Conservation (phyloP, 2,329 filamentous ascomycete species). For the Pseudogymnoascus sp. region DNA sequence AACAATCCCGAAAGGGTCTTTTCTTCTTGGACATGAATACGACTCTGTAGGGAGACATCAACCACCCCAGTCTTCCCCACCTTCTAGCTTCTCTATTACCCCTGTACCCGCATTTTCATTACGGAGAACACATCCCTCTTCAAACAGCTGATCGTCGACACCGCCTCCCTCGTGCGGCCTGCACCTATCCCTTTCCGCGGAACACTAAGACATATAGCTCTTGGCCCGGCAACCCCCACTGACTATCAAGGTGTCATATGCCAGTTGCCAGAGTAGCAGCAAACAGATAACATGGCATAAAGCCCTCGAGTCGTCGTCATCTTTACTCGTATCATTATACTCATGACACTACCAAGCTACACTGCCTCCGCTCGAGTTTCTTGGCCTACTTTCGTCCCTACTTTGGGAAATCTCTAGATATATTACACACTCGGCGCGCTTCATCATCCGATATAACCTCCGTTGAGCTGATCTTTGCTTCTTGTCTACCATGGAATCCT, state of each 20-base stretch:
- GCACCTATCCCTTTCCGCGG: not conserved
- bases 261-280: not conserved
- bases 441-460: not conserved
- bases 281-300: constrained; percentile 3
- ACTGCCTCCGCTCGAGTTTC: not conserved
- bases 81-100: not conserved
- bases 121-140: not conserved
- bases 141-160: constrained; percentile 2
- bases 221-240: not conserved
- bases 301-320: not conserved
- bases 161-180: not conserved
- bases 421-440: not conserved
- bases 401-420: not conserved
- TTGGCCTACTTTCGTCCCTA: not conserved
- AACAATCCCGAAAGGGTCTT: not conserved
- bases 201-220: not conserved
- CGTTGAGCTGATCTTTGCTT: not conserved
- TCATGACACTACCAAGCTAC: not conserved
- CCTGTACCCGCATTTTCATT: not conserved
- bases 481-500: not conserved
- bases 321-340: not conserved
- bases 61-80: not conserved
- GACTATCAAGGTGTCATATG: constrained; percentile 8
- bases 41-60: not conserved
- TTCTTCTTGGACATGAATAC: not conserved